Conservation (phyloP, 2,329 filamentous ascomycete genomes). For the Aspergillus fijiensis region DNA sequence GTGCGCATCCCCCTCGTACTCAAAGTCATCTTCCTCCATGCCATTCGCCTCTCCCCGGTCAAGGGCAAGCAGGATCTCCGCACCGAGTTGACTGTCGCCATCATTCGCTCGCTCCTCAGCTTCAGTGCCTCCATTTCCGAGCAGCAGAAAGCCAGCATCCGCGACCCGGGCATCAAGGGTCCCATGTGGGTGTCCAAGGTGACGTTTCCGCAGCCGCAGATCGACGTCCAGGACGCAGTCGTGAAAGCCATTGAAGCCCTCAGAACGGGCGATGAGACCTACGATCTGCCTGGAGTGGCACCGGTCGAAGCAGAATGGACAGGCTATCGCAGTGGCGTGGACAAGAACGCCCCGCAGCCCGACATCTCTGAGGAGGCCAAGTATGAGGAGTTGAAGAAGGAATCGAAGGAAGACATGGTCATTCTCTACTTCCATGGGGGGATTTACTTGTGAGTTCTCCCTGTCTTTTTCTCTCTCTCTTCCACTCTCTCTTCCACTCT, state of each 20-base stretch:
- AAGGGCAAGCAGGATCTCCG: conserved; percentile 75
- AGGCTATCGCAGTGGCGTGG: conserved; percentile 42
- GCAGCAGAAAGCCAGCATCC: conserved; percentile 62
- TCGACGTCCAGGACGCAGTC: conserved; percentile 45
- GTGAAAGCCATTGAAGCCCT: conserved; percentile 41
- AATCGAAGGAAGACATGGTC: conserved; percentile 41
- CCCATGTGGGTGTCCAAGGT: conserved; percentile 78
- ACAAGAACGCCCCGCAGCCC: conserved; percentile 38
- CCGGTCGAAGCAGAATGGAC: conserved; percentile 50
- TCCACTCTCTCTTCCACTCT: too few relatives aligned
- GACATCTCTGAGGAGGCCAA: conserved; percentile 46
- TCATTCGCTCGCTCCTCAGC: conserved; percentile 66
- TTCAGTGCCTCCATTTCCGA: conserved; percentile 56
- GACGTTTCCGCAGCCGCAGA: conserved; percentile 57
- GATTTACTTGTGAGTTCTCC: conserved; percentile 43
- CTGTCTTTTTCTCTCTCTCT: too few relatives aligned
- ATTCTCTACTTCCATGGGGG: conserved; percentile 51
- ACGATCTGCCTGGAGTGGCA: conserved; percentile 34
- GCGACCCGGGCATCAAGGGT: conserved; percentile 70
- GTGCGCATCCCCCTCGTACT: conserved; percentile 43
- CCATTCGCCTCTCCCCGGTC: conserved; percentile 65
- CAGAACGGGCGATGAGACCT: conserved; percentile 40
- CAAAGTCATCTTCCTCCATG: conserved; percentile 44
- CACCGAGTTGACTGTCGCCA: conserved; percentile 68
- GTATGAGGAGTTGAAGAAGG: conserved; percentile 41